Evolutionary conservation across 2,329 filamentous ascomycete species (phyloP).

Genomic region (Coccinonectria pachysandricola): DNA sequence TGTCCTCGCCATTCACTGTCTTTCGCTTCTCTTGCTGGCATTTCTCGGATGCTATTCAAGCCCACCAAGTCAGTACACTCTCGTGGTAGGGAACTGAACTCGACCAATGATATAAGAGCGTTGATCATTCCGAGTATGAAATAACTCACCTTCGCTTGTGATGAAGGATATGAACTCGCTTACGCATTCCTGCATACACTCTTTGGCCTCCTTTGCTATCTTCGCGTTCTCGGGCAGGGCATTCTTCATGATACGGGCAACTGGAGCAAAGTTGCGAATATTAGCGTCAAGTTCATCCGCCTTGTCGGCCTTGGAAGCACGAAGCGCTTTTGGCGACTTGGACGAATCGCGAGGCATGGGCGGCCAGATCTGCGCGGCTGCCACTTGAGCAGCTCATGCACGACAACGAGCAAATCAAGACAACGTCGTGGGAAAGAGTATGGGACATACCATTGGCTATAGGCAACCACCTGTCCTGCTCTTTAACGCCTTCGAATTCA

Average conservation of each 20-base stretch:
- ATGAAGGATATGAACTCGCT: slow-evolving; percentile 99
- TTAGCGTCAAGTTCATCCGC: slow-evolving; percentile 69
- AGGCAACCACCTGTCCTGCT: slow-evolving; percentile 98
- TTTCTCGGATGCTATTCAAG: slow-evolving; percentile 77
- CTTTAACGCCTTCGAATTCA: slow-evolving; percentile 93
- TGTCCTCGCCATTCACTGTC: slow-evolving; percentile 97
- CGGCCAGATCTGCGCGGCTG: slow-evolving; percentile 26
- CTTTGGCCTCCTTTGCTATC: slow-evolving; percentile 97
- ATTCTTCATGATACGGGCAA: slow-evolving; percentile 98
- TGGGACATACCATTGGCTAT: slow-evolving; percentile 96
- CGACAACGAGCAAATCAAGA: slow-evolving; percentile 33
- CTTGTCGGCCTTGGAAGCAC: slow-evolving; percentile 37
- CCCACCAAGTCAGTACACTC: slow-evolving; percentile 8
- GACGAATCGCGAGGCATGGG: slow-evolving; percentile 52
- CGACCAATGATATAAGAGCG: no score
- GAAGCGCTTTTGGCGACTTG: slow-evolving; percentile 38
- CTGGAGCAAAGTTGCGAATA: slow-evolving; percentile 89
- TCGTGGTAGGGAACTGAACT: slow-evolving; percentile 11
- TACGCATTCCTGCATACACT: slow-evolving; percentile 99
- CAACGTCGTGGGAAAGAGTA: slow-evolving; percentile 6
- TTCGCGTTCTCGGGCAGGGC: slow-evolving; percentile 96
- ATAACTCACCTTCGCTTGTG: slow-evolving; percentile 81
- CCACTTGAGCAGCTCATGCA: slow-evolving; percentile 16
- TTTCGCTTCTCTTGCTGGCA: slow-evolving; percentile 99
- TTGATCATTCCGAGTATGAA: slow-evolving; percentile 3